These are phyloP conservation scores for Eucalyptus curtisii DNA, from an alignment of 345 rosid species.

Conservation along the genomic window DNA sequence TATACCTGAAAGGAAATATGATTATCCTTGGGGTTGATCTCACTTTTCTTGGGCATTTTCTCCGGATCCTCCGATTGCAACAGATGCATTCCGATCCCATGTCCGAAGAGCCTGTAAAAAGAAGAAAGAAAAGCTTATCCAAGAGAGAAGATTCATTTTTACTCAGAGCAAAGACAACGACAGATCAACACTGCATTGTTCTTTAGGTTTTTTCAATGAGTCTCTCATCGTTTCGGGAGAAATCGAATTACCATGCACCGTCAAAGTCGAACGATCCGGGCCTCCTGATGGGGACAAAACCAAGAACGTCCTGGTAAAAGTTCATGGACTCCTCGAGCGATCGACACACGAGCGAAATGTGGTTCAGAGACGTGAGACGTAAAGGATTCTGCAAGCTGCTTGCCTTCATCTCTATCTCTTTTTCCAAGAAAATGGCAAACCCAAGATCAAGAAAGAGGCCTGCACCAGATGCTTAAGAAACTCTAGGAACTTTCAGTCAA, in stretches of 20 bases:
- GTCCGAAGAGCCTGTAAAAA: constrained; percentile 52
- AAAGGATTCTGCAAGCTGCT: constrained; percentile 43
- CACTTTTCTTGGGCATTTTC: constrained; percentile 36
- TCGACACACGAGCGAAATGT: constrained; percentile 60
- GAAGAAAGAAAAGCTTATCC: background rate
- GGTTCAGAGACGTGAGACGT: constrained; percentile 69
- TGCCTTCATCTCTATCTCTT: constrained; percentile 18
- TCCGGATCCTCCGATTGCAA: constrained; percentile 64
- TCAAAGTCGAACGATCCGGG: constrained; percentile 79
- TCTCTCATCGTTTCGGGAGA: background rate
- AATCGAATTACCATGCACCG: constrained; percentile 64
- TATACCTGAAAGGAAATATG: constrained; percentile 83
- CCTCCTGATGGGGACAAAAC: constrained; percentile 65
- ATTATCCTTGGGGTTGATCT: constrained; percentile 80
- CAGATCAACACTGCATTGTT: background rate
- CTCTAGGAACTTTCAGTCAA: background rate
- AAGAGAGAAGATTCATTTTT: background rate
- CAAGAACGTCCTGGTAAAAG: constrained; percentile 68
- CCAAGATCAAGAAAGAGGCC: background rate
- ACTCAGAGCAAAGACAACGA: background rate
- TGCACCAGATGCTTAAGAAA: background rate
- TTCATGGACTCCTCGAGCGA: constrained; percentile 54
- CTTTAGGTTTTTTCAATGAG: background rate
- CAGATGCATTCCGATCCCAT: constrained; percentile 71
- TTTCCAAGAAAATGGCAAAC: background rate